Percentiles rank a stretch among this genome's conserved stretches.
Evolutionary conservation across 139 green algal genomes (phyloP).

Genomic region (Coccomyxa sp.): DNA sequence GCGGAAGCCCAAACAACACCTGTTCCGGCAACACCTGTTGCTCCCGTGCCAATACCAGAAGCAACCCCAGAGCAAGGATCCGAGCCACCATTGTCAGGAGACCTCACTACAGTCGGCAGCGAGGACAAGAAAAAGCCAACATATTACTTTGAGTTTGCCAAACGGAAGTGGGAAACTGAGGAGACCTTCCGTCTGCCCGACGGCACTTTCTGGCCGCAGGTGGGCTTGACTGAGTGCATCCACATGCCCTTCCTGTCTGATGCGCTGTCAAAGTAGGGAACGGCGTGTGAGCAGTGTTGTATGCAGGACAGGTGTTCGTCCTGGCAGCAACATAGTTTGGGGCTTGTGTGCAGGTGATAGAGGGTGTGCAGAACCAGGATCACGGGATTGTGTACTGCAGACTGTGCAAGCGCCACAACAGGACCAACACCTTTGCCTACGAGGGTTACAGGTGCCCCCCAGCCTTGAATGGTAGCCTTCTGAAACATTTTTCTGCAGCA

Average conservation of each 20-base stretch:
- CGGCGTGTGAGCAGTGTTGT: too few species aligned
- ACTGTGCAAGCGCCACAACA: slow-evolving; percentile 22
- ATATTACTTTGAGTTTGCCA: slow-evolving; percentile 30
- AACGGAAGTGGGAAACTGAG: slow-evolving; percentile 28
- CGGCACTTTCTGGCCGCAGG: background rate
- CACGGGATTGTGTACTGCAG: slow-evolving; percentile 27
- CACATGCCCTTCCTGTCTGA: background rate
- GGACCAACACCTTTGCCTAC: slow-evolving; percentile 26
- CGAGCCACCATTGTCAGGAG: too few species aligned
- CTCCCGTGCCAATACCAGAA: too few species aligned
- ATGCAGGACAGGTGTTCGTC: too few species aligned
- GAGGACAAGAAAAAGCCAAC: slow-evolving; percentile 8
- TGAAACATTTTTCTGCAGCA: too few species aligned
- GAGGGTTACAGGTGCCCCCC: slow-evolving; percentile 25
- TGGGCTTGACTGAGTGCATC: background rate
- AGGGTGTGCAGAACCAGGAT: slow-evolving; percentile 13
- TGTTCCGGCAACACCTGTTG: too few species aligned
- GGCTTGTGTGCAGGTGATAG: slow-evolving; percentile 5
- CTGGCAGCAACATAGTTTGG: too few species aligned
- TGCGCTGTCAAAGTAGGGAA: background rate
- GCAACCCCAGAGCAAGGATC: too few species aligned
- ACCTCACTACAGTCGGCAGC: too few species aligned
- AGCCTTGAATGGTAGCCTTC: too few species aligned
- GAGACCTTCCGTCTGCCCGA: slow-evolving; percentile 19
- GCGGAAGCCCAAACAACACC: too few species aligned